Conservation (phyloP, 2,329 filamentous ascomycete species). For the Macrophomina tecta region DNA sequence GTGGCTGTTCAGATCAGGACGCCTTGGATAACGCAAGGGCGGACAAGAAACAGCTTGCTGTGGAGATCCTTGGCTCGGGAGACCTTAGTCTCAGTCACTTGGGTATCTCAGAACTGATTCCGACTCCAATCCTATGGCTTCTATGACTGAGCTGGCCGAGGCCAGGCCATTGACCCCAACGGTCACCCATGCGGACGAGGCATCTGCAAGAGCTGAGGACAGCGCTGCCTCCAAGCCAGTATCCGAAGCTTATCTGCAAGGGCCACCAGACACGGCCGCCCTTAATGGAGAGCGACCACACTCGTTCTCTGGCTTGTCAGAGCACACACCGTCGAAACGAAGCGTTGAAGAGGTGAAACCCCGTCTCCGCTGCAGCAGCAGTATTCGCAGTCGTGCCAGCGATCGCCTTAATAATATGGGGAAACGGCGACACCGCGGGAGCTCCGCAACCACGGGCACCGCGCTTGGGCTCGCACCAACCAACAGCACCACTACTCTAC, state of each 20-base stretch:
- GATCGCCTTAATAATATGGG: slow-evolving; percentile 39
- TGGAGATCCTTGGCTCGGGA: slow-evolving; percentile 87
- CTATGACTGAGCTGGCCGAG: slow-evolving; percentile 62
- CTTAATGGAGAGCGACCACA: slow-evolving; percentile 45
- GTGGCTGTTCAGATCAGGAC: slow-evolving; percentile 34
- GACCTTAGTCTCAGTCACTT: slow-evolving; percentile 89
- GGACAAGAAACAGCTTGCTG: slow-evolving; percentile 68
- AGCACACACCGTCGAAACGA: slow-evolving; percentile 63
- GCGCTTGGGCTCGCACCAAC: slow-evolving; percentile 76
- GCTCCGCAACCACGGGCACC: slow-evolving; percentile 69
- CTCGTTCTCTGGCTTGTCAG: slow-evolving; percentile 47
- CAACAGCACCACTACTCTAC: slow-evolving; percentile 71
- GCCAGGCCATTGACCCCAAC: slow-evolving; percentile 35
- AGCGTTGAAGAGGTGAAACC: slow-evolving; percentile 65
- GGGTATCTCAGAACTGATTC: slow-evolving; percentile 71
- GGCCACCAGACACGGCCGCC: slow-evolving; percentile 35
- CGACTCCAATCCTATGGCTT: slow-evolving; percentile 62
- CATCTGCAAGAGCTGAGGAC: slow-evolving; percentile 64
- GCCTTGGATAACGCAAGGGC: slow-evolving; percentile 31
- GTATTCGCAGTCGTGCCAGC: slow-evolving; percentile 61
- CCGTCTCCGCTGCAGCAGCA: slow-evolving; percentile 60
- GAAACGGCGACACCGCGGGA: slow-evolving; percentile 77
- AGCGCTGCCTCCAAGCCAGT: slow-evolving; percentile 65
- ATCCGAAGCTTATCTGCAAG: slow-evolving; percentile 63
- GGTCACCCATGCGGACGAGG: slow-evolving; percentile 53